These are phyloP conservation scores for Fonsecaea multimorphosa DNA, from an alignment of 2,329 filamentous ascomycete species.

Conservation along the genomic window DNA sequence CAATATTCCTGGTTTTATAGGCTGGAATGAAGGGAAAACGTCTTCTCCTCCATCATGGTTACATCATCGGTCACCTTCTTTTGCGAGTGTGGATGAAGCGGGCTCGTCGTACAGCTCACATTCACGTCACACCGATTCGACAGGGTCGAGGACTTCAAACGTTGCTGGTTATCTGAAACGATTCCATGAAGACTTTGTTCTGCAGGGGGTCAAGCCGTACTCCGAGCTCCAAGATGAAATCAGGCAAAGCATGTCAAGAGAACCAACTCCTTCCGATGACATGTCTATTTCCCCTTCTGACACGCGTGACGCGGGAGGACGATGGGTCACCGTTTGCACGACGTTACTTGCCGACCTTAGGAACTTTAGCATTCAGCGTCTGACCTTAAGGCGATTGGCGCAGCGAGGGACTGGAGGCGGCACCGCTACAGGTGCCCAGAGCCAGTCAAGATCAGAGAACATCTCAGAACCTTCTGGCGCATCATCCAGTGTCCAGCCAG, in stretches of 20 bases:
- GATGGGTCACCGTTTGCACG: conserved; percentile 63
- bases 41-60: conserved; percentile 26
- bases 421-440: background rate
- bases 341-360: conserved; percentile 63
- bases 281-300: conserved; percentile 5
- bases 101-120: conserved; percentile 52
- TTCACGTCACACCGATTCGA: conserved; percentile 43
- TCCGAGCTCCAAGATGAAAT: conserved; percentile 60
- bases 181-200: conserved; percentile 65
- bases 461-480: background rate
- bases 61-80: conserved; percentile 44
- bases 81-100: conserved; percentile 59
- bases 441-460: conserved; percentile 6
- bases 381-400: conserved; percentile 59
- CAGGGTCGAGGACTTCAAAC: conserved; percentile 48
- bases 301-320: conserved; percentile 9
- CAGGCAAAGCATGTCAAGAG: conserved; percentile 62
- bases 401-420: background rate
- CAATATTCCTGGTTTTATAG: conserved; percentile 58
- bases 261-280: conserved; percentile 43
- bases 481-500: background rate
- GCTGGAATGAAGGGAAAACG: conserved; percentile 43
- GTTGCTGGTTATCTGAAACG: conserved; percentile 64
- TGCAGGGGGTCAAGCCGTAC: conserved; percentile 65
- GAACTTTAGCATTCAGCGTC: conserved; percentile 61